Evolutionary conservation across 306 rosid species (phyloP).

Genomic region (Cicer judaicum): DNA sequence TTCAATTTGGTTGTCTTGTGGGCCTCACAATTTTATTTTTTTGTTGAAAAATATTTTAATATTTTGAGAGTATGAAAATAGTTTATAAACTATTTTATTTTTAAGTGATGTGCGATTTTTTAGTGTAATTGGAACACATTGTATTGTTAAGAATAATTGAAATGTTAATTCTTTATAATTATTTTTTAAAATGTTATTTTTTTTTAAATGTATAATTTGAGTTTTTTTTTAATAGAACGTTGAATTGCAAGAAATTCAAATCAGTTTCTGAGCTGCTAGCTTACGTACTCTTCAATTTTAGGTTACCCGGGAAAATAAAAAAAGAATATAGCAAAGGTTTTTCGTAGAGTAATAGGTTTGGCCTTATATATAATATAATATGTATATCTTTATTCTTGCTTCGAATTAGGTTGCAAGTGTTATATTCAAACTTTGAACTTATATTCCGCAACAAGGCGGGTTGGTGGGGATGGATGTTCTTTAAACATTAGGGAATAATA

Average conservation of each 20-base stretch:
- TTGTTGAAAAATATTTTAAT: no score
- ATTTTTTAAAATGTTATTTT: no score
- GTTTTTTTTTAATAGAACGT: no score
- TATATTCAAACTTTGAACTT: conserved; percentile 51
- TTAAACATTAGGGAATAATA: conserved; percentile 49
- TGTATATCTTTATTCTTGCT: background rate
- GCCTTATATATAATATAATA: background rate
- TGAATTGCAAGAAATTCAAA: background rate
- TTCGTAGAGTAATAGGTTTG: background rate
- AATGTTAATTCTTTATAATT: no score
- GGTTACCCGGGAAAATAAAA: background rate
- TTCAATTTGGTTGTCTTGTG: no score
- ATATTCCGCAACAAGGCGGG: conserved; percentile 54
- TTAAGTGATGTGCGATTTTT: no score
- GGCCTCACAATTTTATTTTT: no score
- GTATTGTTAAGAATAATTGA: no score
- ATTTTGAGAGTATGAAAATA: no score
- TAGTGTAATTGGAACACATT: no score
- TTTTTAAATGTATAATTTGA: no score
- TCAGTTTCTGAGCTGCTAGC: background rate
- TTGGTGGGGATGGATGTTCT: conserved; percentile 22
- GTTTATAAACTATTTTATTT: no score
- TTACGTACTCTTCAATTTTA: background rate
- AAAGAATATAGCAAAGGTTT: background rate
- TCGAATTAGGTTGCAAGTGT: conserved; percentile 25